A percentile compares a stretch with the other conserved stretches of the same genome.
phyloP scores from a whole-genome alignment of 2,329 filamentous ascomycete species.

The Paracamarosporium sp. region DNA sequence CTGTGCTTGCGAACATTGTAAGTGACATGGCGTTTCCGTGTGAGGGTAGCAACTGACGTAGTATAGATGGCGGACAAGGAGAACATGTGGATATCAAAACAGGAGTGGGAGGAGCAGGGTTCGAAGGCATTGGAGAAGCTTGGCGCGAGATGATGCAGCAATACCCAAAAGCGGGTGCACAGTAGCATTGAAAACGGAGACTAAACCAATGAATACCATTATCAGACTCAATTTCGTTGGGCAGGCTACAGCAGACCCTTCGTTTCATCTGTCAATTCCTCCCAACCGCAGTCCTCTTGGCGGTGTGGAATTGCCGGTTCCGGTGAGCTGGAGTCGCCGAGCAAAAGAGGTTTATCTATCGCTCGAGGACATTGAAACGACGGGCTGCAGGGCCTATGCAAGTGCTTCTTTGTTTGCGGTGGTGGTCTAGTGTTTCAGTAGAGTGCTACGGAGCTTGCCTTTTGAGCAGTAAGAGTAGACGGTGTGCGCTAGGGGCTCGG shows the following conservation, averaged over 20 bases:
- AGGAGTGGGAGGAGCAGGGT: slow-evolving; percentile 96
- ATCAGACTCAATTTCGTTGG: slow-evolving; percentile 5
- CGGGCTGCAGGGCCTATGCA: neutral
- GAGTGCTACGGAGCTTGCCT: neutral
- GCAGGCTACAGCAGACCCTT: neutral
- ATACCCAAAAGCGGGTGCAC: slow-evolving; percentile 12
- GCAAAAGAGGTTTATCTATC: neutral
- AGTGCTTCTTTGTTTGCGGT: slow-evolving; percentile 5
- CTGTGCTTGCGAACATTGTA: slow-evolving; percentile 92
- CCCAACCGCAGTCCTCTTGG: neutral
- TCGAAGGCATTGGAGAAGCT: slow-evolving; percentile 86
- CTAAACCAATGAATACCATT: slow-evolving; percentile 14
- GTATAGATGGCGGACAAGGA: slow-evolving; percentile 94
- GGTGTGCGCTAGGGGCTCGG: neutral
- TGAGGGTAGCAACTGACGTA: neutral
- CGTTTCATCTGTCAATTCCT: neutral
- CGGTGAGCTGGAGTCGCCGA: neutral
- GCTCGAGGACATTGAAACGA: neutral
- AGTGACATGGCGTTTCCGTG: slow-evolving; percentile 30
- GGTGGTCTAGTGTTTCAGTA: neutral
- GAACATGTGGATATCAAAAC: slow-evolving; percentile 97
- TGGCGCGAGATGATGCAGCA: slow-evolving; percentile 72
- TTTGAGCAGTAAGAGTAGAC: neutral
- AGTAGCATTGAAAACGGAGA: slow-evolving; percentile 14
- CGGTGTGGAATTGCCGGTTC: neutral